phyloP scores from a whole-genome alignment of 2,329 filamentous ascomycete genomes.

The Beauveria pseudobassiana region DNA sequence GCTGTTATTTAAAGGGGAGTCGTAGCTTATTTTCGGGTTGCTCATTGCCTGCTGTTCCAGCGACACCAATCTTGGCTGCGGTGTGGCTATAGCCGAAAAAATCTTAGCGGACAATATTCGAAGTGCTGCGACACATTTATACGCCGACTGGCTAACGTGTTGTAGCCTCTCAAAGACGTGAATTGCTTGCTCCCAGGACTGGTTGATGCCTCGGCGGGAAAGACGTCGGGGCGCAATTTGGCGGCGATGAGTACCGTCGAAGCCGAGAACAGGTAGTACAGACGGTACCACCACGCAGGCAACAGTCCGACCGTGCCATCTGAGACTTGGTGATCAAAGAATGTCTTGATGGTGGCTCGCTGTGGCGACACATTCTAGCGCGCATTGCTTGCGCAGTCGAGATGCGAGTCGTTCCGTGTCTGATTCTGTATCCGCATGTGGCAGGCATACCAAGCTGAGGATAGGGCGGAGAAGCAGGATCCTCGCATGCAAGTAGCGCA shows the following conservation, averaged over 20 bases:
- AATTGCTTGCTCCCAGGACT: slow-evolving; percentile 27
- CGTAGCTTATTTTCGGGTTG: neutral
- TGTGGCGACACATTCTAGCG: slow-evolving; percentile 26
- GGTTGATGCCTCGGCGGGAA: slow-evolving; percentile 18
- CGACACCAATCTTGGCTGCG: neutral
- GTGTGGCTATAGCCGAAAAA: slow-evolving; percentile 6
- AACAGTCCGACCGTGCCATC: slow-evolving; percentile 27
- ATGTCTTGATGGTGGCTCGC: slow-evolving; percentile 25
- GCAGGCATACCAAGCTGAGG: slow-evolving; percentile 25
- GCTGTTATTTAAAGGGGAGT: neutral
- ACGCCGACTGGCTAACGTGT: slow-evolving; percentile 25
- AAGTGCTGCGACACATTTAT: slow-evolving; percentile 25
- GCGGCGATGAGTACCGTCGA: slow-evolving; percentile 29
- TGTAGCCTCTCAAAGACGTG: slow-evolving; percentile 26
- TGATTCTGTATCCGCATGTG: slow-evolving; percentile 13
- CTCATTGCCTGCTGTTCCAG: neutral
- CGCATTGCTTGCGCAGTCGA: slow-evolving; percentile 25
- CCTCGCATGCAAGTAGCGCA: slow-evolving; percentile 29
- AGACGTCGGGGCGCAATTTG: slow-evolving; percentile 25
- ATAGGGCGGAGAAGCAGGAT: slow-evolving; percentile 27
- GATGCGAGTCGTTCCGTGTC: slow-evolving; percentile 13
- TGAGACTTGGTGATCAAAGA: slow-evolving; percentile 22
- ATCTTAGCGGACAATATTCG: slow-evolving; percentile 29
- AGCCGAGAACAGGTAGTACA: slow-evolving; percentile 31
- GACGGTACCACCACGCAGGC: slow-evolving; percentile 32